These are phyloP conservation scores for Ustilago vetiveriae DNA, from an alignment of 1,284 basidiomycete species.

Conservation along the genomic window DNA sequence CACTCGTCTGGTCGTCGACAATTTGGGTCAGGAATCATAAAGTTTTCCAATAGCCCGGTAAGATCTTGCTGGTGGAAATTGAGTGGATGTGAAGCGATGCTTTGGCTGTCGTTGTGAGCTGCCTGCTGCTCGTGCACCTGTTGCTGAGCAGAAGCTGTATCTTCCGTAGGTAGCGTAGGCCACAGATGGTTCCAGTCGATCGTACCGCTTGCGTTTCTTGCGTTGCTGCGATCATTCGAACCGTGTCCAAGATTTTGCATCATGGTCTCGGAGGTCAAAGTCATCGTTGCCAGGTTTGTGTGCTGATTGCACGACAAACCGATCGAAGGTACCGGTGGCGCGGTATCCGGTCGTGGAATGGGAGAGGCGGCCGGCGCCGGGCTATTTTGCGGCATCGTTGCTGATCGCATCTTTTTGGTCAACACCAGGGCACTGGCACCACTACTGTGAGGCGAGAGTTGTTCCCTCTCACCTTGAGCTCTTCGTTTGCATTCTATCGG, in stretches of 20 bases:
- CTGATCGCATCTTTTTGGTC: conserved; percentile 16
- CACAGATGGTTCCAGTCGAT: background rate
- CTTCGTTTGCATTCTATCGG: no score
- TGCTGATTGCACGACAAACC: background rate
- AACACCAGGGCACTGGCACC: no score
- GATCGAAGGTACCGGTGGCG: no score
- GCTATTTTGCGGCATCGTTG: conserved; percentile 7
- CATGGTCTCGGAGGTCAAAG: no score
- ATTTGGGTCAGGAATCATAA: conserved; percentile 12
- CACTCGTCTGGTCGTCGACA: background rate
- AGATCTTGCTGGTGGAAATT: conserved; percentile 9
- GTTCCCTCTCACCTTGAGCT: no score
- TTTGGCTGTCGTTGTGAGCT: conserved; percentile 2
- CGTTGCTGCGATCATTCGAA: background rate
- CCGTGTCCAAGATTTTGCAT: no score
- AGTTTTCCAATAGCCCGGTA: conserved; percentile 10
- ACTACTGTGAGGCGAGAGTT: no score
- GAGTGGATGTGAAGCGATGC: background rate
- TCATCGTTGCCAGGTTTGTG: no score
- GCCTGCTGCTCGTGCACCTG: background rate
- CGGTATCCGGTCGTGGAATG: conserved; percentile 8
- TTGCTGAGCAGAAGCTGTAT: background rate
- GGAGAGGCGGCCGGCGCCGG: background rate
- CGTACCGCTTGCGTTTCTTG: background rate
- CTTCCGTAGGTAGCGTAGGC: no score